Evolutionary conservation across 2,329 filamentous ascomycete genomes (phyloP).

Genomic region (Talaromyces rugulosus): DNA sequence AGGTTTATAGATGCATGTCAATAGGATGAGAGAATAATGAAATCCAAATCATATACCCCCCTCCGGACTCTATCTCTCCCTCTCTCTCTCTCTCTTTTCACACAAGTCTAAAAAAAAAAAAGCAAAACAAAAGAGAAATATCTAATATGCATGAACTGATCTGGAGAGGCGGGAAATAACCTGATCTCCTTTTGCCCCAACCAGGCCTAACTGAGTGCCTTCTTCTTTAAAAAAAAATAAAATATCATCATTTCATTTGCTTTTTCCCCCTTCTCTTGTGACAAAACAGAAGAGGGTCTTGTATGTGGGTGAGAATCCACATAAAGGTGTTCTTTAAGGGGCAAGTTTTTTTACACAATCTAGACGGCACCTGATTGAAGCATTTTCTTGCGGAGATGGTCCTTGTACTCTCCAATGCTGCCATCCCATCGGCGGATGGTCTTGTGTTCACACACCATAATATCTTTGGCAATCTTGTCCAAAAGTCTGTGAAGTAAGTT

Average conservation of each 20-base stretch:
- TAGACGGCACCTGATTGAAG: conserved; percentile 80
- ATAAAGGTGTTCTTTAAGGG: background rate
- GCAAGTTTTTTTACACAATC: conserved; percentile 61
- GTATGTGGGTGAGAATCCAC: background rate
- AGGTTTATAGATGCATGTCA: background rate
- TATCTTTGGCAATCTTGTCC: conserved; percentile 99
- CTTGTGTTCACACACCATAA: conserved; percentile 98
- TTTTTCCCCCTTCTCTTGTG: background rate
- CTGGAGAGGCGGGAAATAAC: background rate
- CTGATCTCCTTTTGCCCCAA: background rate
- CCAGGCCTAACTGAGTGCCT: background rate
- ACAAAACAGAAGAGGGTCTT: background rate
- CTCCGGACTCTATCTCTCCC: background rate
- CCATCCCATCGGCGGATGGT: conserved; percentile 87
- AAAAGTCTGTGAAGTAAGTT: conserved; percentile 62
- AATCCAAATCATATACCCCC: background rate
- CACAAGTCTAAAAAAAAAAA: background rate
- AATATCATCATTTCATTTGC: background rate
- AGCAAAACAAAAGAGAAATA: background rate
- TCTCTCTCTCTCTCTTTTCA: background rate
- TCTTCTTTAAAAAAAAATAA: background rate
- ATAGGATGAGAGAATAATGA: background rate
- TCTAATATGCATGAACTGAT: conserved; percentile 1
- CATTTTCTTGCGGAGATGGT: conserved; percentile 99
- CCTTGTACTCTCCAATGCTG: conserved; percentile 92